phyloP scores from a whole-genome alignment of 2,329 filamentous ascomycete genomes.

The Pleoardoris graminearum region DNA sequence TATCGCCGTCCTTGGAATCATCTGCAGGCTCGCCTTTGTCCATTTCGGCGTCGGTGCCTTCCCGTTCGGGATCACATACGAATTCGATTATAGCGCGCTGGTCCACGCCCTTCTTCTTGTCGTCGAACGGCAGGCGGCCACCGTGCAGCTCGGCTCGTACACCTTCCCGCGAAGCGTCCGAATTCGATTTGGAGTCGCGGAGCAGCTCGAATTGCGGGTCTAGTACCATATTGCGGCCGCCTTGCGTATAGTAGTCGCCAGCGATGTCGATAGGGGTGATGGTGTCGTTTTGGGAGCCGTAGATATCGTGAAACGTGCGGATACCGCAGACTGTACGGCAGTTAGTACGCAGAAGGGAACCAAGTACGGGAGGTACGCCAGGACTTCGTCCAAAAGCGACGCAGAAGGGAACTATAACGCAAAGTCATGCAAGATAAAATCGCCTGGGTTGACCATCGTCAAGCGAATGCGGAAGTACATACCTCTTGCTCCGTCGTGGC shows the following conservation, averaged over 20 bases:
- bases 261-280: constrained; percentile 71
- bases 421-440: neutral
- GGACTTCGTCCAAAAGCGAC: no score
- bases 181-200: constrained; percentile 64
- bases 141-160: constrained; percentile 70
- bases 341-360: no score
- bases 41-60: constrained; percentile 72
- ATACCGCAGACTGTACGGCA: constrained; percentile 72
- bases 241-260: constrained; percentile 65
- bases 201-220: constrained; percentile 70
- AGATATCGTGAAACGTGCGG: constrained; percentile 58
- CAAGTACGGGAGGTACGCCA: no score
- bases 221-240: constrained; percentile 53
- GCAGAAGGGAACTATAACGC: no score
- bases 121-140: constrained; percentile 53
- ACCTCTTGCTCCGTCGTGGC: constrained; percentile 72
- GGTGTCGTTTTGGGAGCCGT: constrained; percentile 55
- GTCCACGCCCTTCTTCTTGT: constrained; percentile 53
- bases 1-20: constrained; percentile 41
- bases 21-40: constrained; percentile 59
- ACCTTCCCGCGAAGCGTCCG: constrained; percentile 71
- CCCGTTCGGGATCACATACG: constrained; percentile 72
- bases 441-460: neutral
- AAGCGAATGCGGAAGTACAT: constrained; percentile 22
- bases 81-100: constrained; percentile 85